phyloP scores from a whole-genome alignment of 139 green algal species.

The Ostreobium quekettii region DNA sequence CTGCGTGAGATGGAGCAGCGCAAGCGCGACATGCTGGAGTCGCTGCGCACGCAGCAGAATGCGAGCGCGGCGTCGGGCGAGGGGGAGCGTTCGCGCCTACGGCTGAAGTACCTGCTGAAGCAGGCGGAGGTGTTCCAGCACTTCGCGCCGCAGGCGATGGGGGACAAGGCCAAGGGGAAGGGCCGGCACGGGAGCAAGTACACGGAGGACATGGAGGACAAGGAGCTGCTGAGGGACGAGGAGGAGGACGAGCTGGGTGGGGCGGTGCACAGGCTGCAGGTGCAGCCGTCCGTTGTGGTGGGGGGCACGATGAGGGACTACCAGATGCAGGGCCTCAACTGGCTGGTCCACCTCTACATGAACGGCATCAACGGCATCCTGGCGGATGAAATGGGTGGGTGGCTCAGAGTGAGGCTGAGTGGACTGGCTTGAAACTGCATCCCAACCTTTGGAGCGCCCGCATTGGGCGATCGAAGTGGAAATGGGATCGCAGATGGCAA shows the following conservation, averaged over 20 bases:
- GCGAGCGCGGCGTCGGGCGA: conserved; percentile 45
- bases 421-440: too few relatives aligned
- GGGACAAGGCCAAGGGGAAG: conserved; percentile 21
- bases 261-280: conserved; percentile 65
- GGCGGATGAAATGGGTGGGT: conserved; percentile 92
- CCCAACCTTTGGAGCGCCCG: too few relatives aligned
- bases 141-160: conserved; percentile 55
- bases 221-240: conserved; percentile 83
- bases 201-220: conserved; percentile 89
- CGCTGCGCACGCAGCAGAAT: conserved; percentile 71
- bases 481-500: too few relatives aligned
- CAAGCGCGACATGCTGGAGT: conserved; percentile 77
- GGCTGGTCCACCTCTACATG: conserved; percentile 98
- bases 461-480: too few relatives aligned
- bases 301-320: conserved; percentile 93
- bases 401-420: too few relatives aligned
- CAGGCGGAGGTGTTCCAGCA: conserved; percentile 98
- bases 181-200: conserved; percentile 45
- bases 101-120: conserved; percentile 87
- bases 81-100: conserved; percentile 56
- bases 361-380: conserved; percentile 99
- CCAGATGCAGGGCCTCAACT: conserved; percentile 98
- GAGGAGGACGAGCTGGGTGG: conserved; percentile 48
- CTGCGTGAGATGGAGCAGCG: conserved; percentile 65
- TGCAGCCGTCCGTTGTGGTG: conserved; percentile 78